These are phyloP conservation scores for Gossypium trilobum DNA, from an alignment of 441 rosid species.

Conservation along the genomic window DNA sequence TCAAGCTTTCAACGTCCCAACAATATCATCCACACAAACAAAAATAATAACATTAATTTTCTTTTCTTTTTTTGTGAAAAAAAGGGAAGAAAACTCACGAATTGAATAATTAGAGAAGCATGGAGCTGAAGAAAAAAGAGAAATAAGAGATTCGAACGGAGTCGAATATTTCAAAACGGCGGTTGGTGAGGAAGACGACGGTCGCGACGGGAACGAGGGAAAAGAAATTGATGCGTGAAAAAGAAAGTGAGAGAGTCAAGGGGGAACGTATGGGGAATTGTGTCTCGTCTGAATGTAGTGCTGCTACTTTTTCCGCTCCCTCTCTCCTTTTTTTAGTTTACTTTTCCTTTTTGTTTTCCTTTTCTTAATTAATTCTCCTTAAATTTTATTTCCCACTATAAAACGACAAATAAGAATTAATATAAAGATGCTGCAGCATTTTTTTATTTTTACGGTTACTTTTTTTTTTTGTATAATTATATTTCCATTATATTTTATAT, in stretches of 20 bases:
- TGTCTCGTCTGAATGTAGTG: slow-evolving; percentile 29
- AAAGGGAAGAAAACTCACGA: not conserved
- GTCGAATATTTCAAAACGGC: not conserved
- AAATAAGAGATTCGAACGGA: not conserved
- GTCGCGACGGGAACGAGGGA: slow-evolving; percentile 21
- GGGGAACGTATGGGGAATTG: slow-evolving; percentile 50
- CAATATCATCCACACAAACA: not conserved
- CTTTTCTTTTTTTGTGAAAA: not conserved
- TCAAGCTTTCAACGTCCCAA: not conserved
- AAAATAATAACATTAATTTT: not conserved
- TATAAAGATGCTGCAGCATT: no score
- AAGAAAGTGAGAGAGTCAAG: not conserved
- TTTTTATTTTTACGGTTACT: no score
- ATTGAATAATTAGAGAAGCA: not conserved
- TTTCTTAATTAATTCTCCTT: not conserved
- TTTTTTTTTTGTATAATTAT: no score
- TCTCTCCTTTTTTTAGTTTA: not conserved
- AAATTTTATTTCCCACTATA: no score
- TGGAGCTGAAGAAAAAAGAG: not conserved
- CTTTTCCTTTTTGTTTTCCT: not conserved
- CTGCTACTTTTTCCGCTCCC: slow-evolving; percentile 2
- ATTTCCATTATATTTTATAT: no score
- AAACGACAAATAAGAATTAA: no score
- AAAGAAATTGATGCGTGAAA: not conserved
- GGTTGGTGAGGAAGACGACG: not conserved